Evolutionary conservation across 2,329 filamentous ascomycete genomes (phyloP).

Genomic region (Verticillium nubilum): DNA sequence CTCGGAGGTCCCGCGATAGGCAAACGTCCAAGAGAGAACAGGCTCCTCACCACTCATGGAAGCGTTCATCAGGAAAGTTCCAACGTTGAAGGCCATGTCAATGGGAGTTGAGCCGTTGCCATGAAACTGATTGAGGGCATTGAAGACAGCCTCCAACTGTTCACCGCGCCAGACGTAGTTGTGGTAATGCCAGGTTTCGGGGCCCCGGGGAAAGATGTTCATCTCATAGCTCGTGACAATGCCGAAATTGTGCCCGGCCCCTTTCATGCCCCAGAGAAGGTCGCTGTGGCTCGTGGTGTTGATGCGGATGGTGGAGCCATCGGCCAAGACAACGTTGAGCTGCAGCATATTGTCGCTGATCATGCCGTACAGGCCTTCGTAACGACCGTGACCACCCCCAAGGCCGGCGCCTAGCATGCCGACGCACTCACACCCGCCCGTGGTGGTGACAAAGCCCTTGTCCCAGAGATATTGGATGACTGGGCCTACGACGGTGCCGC

Average conservation of each 20-base stretch:
- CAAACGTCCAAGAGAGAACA: slow-evolving; percentile 16
- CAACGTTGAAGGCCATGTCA: slow-evolving; percentile 11
- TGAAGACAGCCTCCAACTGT: slow-evolving; percentile 16
- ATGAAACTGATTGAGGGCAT: slow-evolving; percentile 14
- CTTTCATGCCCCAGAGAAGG: slow-evolving; percentile 42
- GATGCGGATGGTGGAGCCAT: slow-evolving; percentile 11
- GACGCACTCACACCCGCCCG: not conserved
- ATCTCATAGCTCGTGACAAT: slow-evolving; percentile 27
- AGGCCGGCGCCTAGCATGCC: not conserved
- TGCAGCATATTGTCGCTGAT: not conserved
- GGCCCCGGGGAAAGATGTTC: slow-evolving; percentile 22
- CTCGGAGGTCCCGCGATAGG: slow-evolving; percentile 13
- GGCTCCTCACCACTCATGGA: slow-evolving; percentile 9
- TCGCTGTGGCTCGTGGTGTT: slow-evolving; percentile 23
- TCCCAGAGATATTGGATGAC: not conserved
- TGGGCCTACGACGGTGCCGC: too few species aligned
- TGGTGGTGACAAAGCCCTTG: not conserved
- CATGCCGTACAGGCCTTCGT: not conserved
- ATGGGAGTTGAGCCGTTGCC: slow-evolving; percentile 10
- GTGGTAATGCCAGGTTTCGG: slow-evolving; percentile 16
- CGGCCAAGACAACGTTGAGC: not conserved
- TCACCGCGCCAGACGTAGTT: slow-evolving; percentile 14
- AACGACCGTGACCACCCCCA: not conserved
- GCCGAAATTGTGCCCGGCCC: slow-evolving; percentile 45
- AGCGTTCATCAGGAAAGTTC: slow-evolving; percentile 7